Base-by-base conservation (phyloP, 352 stramenopile genomes). In the Aphanomyces astaci region DNA sequence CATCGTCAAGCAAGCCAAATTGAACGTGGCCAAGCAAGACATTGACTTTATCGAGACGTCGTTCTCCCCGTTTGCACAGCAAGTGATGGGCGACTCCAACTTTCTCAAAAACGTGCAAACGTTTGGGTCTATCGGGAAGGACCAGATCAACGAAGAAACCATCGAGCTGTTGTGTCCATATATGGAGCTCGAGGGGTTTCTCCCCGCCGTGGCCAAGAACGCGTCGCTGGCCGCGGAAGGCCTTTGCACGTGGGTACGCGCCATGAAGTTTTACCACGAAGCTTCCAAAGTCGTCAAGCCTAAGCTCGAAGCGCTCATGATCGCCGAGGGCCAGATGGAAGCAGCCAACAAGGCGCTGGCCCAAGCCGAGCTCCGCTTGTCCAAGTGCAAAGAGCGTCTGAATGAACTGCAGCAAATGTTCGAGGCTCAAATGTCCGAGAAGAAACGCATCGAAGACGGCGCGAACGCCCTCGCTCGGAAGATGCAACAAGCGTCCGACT, bases 241-340 rank as follows among this genome's bases (percentile, higher is more conserved):
- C 2, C 76, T 99, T 28, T 99, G 96, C 71, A 98, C 90, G 27
- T 99, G 96, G 88, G 96, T 98, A 63, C 80, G 89, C 33, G 97
- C 97, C 1, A 99, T 99, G 97, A 98, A 98, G 71, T 98, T 96
- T 68, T 99, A 99, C 78, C 96, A 99, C 76, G 92, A 98, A 73
- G 97, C 96, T 0, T 98, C 92, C 27, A 99, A 98, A 75, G 97
- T 99, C 68, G 96, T 99, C 15, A 99, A 99, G 73, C 97, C 97
- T 9, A 99, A 99, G 75, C 84, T 99, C 2, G 97, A 99, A 74
- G 96, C 96, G 25, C 83, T 99, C 11, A 88, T 85, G 49, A 96
- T 99, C 30, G 96, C 96, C 1, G 94, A 98, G 78, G 93, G 88
- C 0, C 91, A 99, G 70, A 98, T 99, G 90, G 94, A 99, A 63